phyloP scores from a whole-genome alignment of 2,329 filamentous ascomycete species.

The Ophiognomonia clavigignenti-juglandacearum region DNA sequence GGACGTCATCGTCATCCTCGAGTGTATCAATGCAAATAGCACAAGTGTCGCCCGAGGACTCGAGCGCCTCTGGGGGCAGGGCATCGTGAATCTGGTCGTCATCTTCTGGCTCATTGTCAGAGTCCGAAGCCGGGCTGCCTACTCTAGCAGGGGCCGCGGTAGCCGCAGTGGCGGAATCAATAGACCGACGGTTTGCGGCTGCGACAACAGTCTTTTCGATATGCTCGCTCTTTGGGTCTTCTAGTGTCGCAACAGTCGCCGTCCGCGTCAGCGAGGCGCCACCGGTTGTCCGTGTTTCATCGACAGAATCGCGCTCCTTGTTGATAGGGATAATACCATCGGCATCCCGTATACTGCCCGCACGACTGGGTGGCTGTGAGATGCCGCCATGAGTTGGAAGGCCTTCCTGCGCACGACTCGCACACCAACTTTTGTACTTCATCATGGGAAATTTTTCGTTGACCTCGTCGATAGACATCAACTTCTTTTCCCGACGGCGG shows the following conservation, averaged over 20 bases:
- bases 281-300: slow-evolving; percentile 32
- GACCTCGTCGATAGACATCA: slow-evolving; percentile 99
- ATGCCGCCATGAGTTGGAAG: slow-evolving; percentile 82
- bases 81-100: slow-evolving; percentile 82
- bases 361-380: slow-evolving; percentile 65
- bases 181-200: neutral
- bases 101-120: slow-evolving; percentile 57
- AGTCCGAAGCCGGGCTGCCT: slow-evolving; percentile 10
- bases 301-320: slow-evolving; percentile 41
- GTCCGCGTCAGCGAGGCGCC: slow-evolving; percentile 25
- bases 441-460: slow-evolving; percentile 93
- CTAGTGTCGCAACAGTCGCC: slow-evolving; percentile 12
- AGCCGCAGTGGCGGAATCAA: slow-evolving; percentile 14
- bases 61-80: slow-evolving; percentile 73
- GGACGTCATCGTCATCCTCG: slow-evolving; percentile 92
- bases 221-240: slow-evolving; percentile 8
- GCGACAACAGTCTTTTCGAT: slow-evolving; percentile 5
- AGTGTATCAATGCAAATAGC: slow-evolving; percentile 94
- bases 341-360: slow-evolving; percentile 67
- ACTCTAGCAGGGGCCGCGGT: slow-evolving; percentile 14
- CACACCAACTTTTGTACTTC: slow-evolving; percentile 96
- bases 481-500: slow-evolving; percentile 88
- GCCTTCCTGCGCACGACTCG: slow-evolving; percentile 75
- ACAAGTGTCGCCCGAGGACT: slow-evolving; percentile 83
- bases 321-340: slow-evolving; percentile 48